These are phyloP conservation scores for Phycomyces nitens DNA, from an alignment of 192 early-diverging fungal genomes.

Conservation along the genomic window DNA sequence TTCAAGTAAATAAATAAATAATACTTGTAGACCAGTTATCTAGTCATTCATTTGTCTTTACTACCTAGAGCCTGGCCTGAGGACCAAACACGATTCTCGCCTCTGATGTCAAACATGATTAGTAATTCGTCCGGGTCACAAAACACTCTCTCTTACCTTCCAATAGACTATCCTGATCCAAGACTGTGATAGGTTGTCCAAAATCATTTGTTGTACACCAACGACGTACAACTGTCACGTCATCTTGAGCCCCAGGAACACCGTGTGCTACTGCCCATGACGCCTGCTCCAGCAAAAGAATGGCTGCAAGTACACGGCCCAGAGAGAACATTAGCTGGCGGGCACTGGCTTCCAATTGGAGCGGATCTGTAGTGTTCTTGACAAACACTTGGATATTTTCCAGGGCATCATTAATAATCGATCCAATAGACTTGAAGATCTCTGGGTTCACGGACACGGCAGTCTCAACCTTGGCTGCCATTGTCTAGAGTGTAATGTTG, in stretches of 20 bases:
- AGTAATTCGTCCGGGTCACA: no score
- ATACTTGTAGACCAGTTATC: no score
- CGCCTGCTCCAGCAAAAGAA: slow-evolving; percentile 51
- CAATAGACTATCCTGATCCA: background rate
- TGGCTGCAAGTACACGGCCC: slow-evolving; percentile 42
- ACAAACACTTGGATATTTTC: slow-evolving; percentile 18
- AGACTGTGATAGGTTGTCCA: slow-evolving; percentile 5
- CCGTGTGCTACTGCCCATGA: slow-evolving; percentile 29
- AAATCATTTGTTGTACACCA: slow-evolving; percentile 26
- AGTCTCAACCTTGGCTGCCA: background rate
- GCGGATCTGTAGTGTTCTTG: slow-evolving; percentile 14
- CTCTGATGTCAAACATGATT: slow-evolving; percentile 2
- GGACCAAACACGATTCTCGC: slow-evolving; percentile 25
- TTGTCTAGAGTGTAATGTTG: slow-evolving; percentile 2
- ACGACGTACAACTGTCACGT: slow-evolving; percentile 13
- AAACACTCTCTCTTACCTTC: slow-evolving; percentile 13
- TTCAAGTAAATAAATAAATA: no score
- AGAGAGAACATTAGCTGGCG: slow-evolving; percentile 49
- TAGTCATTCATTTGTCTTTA: no score
- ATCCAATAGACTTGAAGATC: slow-evolving; percentile 20
- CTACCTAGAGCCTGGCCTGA: slow-evolving; percentile 23
- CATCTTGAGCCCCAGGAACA: slow-evolving; percentile 5
- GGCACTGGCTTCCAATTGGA: slow-evolving; percentile 40
- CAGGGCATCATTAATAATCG: slow-evolving; percentile 28
- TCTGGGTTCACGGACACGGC: background rate